These are phyloP conservation scores for Carex littledalei DNA, from an alignment of 176 grass and related monocot genomes.

Conservation along the genomic window DNA sequence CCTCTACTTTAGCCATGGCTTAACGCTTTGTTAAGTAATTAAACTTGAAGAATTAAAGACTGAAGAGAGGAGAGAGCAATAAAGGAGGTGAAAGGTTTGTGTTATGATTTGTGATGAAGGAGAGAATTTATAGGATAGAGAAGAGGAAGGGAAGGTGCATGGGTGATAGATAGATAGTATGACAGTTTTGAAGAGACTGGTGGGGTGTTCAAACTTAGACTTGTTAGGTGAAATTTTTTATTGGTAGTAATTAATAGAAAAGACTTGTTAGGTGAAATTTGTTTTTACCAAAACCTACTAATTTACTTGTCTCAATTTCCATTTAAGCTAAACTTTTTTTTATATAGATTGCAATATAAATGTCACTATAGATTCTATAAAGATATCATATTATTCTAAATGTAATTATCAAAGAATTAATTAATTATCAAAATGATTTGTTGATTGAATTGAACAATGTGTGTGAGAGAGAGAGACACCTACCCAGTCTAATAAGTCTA, in stretches of 20 bases:
- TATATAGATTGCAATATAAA: not conserved
- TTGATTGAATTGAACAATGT: too few relatives aligned
- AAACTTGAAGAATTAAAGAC: not conserved
- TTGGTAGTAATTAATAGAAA: too few relatives aligned
- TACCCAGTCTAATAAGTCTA: too few relatives aligned
- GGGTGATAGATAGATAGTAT: not conserved
- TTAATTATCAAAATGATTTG: too few relatives aligned
- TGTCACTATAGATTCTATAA: not conserved
- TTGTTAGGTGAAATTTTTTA: too few relatives aligned
- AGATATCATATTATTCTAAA: too few relatives aligned
- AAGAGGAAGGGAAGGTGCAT: not conserved
- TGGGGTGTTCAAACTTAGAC: not conserved
- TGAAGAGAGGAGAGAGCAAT: not conserved
- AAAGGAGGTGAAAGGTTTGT: not conserved
- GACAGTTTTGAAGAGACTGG: not conserved
- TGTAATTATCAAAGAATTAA: too few relatives aligned
- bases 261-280: too few relatives aligned
- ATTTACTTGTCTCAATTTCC: not conserved
- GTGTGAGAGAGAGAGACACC: too few relatives aligned
- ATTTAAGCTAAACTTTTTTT: not conserved
- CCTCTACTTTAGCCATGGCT: slow-evolving; percentile 21
- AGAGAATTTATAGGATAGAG: not conserved
- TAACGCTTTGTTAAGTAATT: not conserved
- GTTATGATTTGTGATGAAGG: not conserved
- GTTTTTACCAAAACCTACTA: not conserved